phyloP scores from a whole-genome alignment of 1,139 yeast species.

The Lodderomyces pseudojiufengensis region DNA sequence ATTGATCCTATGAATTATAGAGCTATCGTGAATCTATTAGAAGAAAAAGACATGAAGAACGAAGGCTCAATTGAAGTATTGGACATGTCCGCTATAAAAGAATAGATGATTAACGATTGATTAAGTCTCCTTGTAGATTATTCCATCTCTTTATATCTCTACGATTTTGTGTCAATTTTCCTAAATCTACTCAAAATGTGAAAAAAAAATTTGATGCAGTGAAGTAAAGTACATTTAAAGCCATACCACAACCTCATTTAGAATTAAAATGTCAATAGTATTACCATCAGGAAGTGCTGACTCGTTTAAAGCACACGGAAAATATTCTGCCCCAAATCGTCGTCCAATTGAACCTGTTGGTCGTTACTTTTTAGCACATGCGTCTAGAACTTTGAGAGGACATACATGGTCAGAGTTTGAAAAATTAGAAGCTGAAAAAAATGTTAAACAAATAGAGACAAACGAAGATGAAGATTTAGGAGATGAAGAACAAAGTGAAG shows the following conservation, averaged over 20 bases:
- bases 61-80: slow-evolving; percentile 77
- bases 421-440: slow-evolving; percentile 87
- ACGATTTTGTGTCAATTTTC: not conserved
- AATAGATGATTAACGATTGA: slow-evolving; percentile 16
- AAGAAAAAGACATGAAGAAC: slow-evolving; percentile 47
- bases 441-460: slow-evolving; percentile 71
- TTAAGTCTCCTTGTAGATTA: not conserved
- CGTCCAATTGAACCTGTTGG: slow-evolving; percentile 97
- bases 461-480: slow-evolving; percentile 70
- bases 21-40: slow-evolving; percentile 43
- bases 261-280: slow-evolving; percentile 29
- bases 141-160: not conserved
- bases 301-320: slow-evolving; percentile 48
- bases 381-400: slow-evolving; percentile 92
- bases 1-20: slow-evolving; percentile 90
- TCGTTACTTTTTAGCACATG: slow-evolving; percentile 92
- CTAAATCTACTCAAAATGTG: slow-evolving; percentile 12
- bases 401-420: slow-evolving; percentile 99
- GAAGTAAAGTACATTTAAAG: slow-evolving; percentile 4
- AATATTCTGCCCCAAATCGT: slow-evolving; percentile 64
- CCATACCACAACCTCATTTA: not conserved
- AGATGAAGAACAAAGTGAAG: slow-evolving; percentile 75
- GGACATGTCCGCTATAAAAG: slow-evolving; percentile 84
- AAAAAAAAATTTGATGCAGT: slow-evolving; percentile 1
- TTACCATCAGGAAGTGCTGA: slow-evolving; percentile 46